Evolutionary conservation across 1,284 basidiomycete species (phyloP).

Genomic region (Ustilago cynodontis): DNA sequence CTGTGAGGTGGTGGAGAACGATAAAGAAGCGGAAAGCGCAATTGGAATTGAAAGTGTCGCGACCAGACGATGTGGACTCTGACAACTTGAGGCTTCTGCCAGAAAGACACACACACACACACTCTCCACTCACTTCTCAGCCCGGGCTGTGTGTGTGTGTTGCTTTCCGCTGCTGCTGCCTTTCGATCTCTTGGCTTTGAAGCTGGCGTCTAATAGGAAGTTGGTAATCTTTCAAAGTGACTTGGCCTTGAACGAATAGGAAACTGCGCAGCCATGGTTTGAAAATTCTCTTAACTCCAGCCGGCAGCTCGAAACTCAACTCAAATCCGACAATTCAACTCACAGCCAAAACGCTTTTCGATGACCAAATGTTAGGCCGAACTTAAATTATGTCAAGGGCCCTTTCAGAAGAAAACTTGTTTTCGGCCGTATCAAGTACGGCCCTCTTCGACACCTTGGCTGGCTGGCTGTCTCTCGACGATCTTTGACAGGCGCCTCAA

Average conservation of each 20-base stretch:
- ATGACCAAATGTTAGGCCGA: conserved; percentile 15
- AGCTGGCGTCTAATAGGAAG: neutral
- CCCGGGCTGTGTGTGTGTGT: conserved; percentile 1
- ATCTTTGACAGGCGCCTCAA: conserved; percentile 1
- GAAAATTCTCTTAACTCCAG: conserved; percentile 6
- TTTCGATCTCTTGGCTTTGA: conserved; percentile 25
- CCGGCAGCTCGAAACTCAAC: conserved; percentile 1
- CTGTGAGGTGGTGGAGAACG: conserved; percentile 26
- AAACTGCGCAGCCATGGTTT: conserved; percentile 6
- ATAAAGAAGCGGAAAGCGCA: neutral
- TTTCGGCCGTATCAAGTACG: conserved; percentile 13
- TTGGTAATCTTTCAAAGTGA: conserved; percentile 14
- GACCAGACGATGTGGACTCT: conserved; percentile 34
- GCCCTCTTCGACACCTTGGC: neutral
- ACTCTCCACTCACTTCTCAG: neutral
- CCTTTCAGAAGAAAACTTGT: conserved; percentile 10
- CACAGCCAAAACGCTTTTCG: too few relatives aligned
- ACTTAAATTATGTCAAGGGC: neutral
- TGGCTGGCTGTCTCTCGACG: neutral
- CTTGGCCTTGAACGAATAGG: neutral
- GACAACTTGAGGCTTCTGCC: conserved; percentile 5
- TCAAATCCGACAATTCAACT: conserved; percentile 9
- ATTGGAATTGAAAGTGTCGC: conserved; percentile 1
- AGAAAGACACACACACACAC: conserved; percentile 12
- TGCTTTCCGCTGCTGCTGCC: neutral